Base-by-base conservation (phyloP, 805 yeast species). In the Hanseniaspora thailandica region DNA sequence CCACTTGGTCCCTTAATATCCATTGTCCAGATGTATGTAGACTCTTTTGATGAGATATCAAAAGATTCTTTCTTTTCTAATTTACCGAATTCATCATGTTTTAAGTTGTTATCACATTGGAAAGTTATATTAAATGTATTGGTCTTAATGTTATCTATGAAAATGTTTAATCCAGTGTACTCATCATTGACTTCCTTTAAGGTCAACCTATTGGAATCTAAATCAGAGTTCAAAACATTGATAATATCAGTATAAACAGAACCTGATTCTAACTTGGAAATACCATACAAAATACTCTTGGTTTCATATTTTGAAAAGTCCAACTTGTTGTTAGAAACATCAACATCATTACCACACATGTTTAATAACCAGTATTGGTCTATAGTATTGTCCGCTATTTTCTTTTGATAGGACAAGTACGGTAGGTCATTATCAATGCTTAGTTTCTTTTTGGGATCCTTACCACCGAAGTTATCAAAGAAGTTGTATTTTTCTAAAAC, bases 111-210 rank as follows among this genome's bases (percentile, higher is more conserved):
- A 23, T 71, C 66, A 65, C 90, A 83, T 5, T 66, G 60, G 45
- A 80, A 74, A 17, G 66, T 65, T 17, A 82, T 54, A 9, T 66
- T 64, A 0, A 83, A 79, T 56, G 71, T 69, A 3, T 82, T 63
- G 10, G 69, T 58, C 25, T 69, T 41, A 26, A 43, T 34, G 7
- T 34, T 28, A 3, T 41, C 22, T 13, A 50, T 28, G 4, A 38
- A 34, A 17, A 50, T 19, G 10, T 43, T 43, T 19, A 50, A 23
- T 5, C 54, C 54, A 1, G 47, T 43, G 22, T 25, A 50, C 1
- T 17, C 38, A 34, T 43, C 47, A 28, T 43, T 26, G 4, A 50
- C 2, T 25, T 43, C 47, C 9, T 17, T 20, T 13, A 50, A 10
- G n/a, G 19, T 20, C 4, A 50, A 7, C 19, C n/a, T 50, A 5